Evolutionary conservation across 768 basidiomycete species (phyloP), one percentile per base, ranked within the genome.

Genomic region (Termitomyces eurrhizus): DNA sequence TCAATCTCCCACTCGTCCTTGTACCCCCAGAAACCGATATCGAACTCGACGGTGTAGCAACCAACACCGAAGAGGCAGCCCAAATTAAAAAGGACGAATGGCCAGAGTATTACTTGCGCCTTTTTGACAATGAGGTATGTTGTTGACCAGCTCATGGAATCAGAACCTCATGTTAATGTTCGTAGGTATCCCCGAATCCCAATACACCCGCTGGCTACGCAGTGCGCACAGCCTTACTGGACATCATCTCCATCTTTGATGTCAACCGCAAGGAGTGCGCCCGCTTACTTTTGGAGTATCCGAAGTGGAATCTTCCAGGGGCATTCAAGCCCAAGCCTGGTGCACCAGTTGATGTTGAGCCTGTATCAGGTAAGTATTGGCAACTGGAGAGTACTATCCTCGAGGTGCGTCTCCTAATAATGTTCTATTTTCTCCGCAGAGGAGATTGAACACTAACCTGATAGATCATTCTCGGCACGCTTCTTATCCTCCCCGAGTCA

Each of bases 181-280:
- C 21, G n/a, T 66, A 95, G 93, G 75, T 92, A 24, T 89, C 91
- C 1, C 92, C 92, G 1, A 83, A 92, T 59, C 84, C 88, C 4
- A 80, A 80, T 52, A 89, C 86, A 3, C 83, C 90, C 0, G 75
- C 84, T 9, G 95, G 95, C 4, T 96, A 94, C 73, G 78, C 88
- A 32, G 80, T 97, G 6, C 89, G 90, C 29, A 82, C 87, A 12
- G 79, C 86, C 26, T 72, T 97, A 11, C 74, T 85, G 7, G 95
- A 98, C 68, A 82, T 88, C 21, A 73, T 97, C 45, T 85, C 93
- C 59, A 89, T 98, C 16, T 98, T 92, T 67, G 96, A 98, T 72
- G 84, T 97, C 53, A 98, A 99, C 72, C 85, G 97, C 57, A 97
- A 96, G 72, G 97, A 99, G 67, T 91, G 89, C 65, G 95, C 97